Evolutionary conservation across 129 eudicot species (phyloP).

Genomic region (Pittosporum tobira): DNA sequence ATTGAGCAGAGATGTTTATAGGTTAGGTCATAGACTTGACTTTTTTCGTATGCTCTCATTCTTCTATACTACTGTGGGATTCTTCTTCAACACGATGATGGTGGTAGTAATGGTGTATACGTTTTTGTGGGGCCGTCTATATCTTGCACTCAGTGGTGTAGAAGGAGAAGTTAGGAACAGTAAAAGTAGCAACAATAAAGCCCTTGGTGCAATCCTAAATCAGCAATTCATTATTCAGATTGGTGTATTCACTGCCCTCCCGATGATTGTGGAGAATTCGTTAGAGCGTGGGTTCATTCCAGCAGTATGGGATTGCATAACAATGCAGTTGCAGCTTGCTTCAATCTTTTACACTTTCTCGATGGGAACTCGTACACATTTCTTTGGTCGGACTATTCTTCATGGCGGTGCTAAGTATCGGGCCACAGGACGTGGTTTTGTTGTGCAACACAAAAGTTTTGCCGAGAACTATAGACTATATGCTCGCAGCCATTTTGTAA

Average conservation of each 20-base stretch:
- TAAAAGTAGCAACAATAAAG: conserved; percentile 35
- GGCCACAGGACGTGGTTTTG: conserved; percentile 91
- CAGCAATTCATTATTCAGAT: conserved; percentile 79
- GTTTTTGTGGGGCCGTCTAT: conserved; percentile 79
- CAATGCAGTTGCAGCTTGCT: conserved; percentile 72
- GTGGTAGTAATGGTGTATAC: conserved; percentile 57
- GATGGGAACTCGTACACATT: conserved; percentile 80
- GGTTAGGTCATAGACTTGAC: conserved; percentile 84
- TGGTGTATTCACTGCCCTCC: conserved; percentile 80
- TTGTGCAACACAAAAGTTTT: conserved; percentile 67
- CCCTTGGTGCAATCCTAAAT: conserved; percentile 52
- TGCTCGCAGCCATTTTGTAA: conserved; percentile 85
- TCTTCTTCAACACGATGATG: conserved; percentile 69
- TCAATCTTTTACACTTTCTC: conserved; percentile 78
- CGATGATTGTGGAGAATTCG: conserved; percentile 84
- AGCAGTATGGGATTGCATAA: conserved; percentile 76
- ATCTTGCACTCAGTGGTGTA: conserved; percentile 76
- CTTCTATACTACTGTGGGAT: conserved; percentile 69
- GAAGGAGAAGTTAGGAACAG: conserved; percentile 45
- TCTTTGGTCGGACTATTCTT: conserved; percentile 76
- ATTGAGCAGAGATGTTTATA: conserved; percentile 73
- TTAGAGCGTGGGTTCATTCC: conserved; percentile 76
- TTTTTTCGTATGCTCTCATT: conserved; percentile 88
- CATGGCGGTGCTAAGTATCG: conserved; percentile 93
- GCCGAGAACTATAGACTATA: conserved; percentile 62